A percentile compares a stretch with the other conserved stretches of the same genome.
These are phyloP conservation scores for Coccomyxa subellipsoidea DNA, from an alignment of 163 green algal species.

Conservation along the genomic window DNA sequence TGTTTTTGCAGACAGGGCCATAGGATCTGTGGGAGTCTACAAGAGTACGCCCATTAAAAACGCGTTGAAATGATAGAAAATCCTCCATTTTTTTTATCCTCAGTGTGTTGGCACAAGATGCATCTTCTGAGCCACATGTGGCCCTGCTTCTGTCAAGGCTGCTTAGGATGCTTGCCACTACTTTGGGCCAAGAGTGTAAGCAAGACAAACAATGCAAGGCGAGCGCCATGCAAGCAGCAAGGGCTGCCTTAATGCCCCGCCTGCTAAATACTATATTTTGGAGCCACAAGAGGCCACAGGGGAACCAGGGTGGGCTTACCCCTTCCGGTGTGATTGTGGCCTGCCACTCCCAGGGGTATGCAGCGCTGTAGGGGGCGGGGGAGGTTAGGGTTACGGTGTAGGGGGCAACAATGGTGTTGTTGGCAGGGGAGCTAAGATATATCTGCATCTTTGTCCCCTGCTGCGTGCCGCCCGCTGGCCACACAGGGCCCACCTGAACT, in stretches of 20 bases:
- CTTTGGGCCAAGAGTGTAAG: no score
- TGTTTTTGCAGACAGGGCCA: not conserved
- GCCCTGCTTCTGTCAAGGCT: no score
- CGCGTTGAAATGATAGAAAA: no score
- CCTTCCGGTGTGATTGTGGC: not conserved
- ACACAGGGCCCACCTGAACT: not conserved
- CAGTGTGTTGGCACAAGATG: no score
- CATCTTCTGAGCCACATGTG: no score
- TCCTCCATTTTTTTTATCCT: no score
- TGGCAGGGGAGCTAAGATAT: not conserved
- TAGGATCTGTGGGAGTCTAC: not conserved
- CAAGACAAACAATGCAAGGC: no score
- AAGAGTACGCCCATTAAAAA: no score
- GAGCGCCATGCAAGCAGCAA: no score
- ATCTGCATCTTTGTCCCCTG: not conserved
- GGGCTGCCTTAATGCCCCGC: not conserved
- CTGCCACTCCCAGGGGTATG: slow-evolving; percentile 2
- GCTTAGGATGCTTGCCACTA: no score
- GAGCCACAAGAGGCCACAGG: not conserved
- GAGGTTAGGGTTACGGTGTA: not conserved
- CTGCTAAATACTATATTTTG: not conserved
- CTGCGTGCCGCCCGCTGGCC: not conserved
- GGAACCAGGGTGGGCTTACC: no score
- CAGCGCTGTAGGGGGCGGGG: not conserved
- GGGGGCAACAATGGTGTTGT: not conserved